Percentiles rank a stretch among this genome's conserved stretches.
These are phyloP conservation scores for Corylus avellana DNA, from an alignment of 306 rosid genomes.

Conservation along the genomic window DNA sequence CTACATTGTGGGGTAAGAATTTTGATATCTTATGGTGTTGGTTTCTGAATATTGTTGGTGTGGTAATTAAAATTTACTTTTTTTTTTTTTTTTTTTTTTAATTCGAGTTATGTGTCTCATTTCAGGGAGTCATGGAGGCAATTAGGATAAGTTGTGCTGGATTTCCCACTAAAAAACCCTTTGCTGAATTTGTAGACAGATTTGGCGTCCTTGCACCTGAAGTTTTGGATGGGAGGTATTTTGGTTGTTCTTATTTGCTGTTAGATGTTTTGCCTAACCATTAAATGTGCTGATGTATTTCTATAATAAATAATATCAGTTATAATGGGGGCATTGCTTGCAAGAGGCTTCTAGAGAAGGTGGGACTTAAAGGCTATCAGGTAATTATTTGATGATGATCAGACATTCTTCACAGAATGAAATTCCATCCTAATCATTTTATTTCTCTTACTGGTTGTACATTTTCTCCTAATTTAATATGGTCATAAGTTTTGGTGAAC, in stretches of 20 bases:
- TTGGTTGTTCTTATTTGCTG: conserved; percentile 20
- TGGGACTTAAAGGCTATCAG: conserved; percentile 89
- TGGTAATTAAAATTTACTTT: conserved; percentile 13
- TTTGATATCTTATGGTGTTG: not conserved
- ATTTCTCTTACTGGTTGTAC: not conserved
- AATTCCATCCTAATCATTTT: not conserved
- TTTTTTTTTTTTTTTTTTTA: not conserved
- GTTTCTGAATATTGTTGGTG: conserved; percentile 15
- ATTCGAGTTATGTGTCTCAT: conserved; percentile 13
- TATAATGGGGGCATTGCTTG: conserved; percentile 81
- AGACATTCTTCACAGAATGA: not conserved
- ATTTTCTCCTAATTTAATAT: not conserved
- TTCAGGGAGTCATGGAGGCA: conserved; percentile 99
- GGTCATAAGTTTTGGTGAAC: not conserved
- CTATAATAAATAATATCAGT: conserved; percentile 42
- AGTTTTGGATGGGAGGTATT: conserved; percentile 78
- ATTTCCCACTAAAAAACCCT: conserved; percentile 91
- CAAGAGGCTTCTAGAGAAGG: conserved; percentile 81
- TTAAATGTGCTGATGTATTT: conserved; percentile 28
- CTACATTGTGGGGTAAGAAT: conserved; percentile 93
- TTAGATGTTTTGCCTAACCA: conserved; percentile 25
- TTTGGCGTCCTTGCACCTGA: conserved; percentile 95
- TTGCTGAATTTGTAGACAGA: conserved; percentile 85
- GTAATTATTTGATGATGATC: conserved; percentile 46
- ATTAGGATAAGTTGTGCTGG: conserved; percentile 99